Conservation (phyloP, 2,329 filamentous ascomycete genomes). For the Fusarium camptoceras region DNA sequence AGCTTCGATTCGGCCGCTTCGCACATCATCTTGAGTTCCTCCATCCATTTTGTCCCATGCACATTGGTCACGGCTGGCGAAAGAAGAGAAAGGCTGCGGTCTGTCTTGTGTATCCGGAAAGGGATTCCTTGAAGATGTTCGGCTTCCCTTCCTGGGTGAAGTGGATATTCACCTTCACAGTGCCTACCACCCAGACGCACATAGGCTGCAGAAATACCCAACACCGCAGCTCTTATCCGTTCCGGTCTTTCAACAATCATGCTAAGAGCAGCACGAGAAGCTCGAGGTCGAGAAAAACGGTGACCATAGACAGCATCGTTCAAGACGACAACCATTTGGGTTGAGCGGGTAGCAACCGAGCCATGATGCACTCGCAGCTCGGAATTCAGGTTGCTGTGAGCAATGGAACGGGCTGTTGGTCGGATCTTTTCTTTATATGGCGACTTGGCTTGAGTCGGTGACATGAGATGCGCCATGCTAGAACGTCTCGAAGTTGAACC, state of each 20-base stretch:
- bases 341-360: conserved; percentile 53
- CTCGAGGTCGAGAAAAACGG: conserved; percentile 85
- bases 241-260: conserved; percentile 95
- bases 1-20: conserved; percentile 81
- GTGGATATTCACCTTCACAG: conserved; percentile 74
- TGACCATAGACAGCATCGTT: conserved; percentile 97
- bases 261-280: conserved; percentile 75
- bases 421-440: conserved; percentile 52
- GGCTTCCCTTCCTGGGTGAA: conserved; percentile 71
- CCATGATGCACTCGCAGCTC: conserved; percentile 75
- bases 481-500: conserved; percentile 59
- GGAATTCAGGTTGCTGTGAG: conserved; percentile 74
- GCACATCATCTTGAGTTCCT: conserved; percentile 88
- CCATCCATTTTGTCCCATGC: conserved; percentile 93
- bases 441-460: conserved; percentile 57
- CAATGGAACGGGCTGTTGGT: conserved; percentile 67
- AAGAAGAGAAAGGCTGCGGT: conserved; percentile 75
- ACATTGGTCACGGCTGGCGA: conserved; percentile 88
- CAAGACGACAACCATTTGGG: conserved; percentile 82
- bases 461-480: conserved; percentile 60
- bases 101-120: conserved; percentile 87
- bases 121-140: conserved; percentile 70
- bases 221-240: conserved; percentile 82
- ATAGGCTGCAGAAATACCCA: conserved; percentile 89
- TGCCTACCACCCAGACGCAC: conserved; percentile 88